Conservation (phyloP, 768 basidiomycete species). For the Podaxis carcinomalis region DNA sequence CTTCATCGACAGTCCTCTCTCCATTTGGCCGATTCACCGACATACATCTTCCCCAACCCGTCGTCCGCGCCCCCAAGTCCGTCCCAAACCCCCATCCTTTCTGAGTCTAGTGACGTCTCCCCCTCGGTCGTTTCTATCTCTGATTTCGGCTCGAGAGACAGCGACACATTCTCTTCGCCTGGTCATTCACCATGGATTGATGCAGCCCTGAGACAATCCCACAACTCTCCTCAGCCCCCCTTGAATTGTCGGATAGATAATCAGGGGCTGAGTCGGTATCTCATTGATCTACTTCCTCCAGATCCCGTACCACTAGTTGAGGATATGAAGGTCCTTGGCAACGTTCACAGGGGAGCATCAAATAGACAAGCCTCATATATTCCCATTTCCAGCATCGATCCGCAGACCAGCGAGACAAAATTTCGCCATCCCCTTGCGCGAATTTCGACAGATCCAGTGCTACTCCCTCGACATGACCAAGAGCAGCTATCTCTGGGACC, state of each 20-base stretch:
- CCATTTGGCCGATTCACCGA: constrained; percentile 3
- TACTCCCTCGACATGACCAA: background rate
- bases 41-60: constrained; percentile 19
- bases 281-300: background rate
- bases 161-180: background rate
- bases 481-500: background rate
- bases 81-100: constrained; percentile 12
- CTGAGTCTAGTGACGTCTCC: constrained; percentile 7
- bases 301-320: background rate
- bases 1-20: background rate
- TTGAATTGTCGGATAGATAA: background rate
- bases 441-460: background rate
- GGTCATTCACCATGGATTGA: background rate
- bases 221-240: background rate
- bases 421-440: background rate
- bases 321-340: background rate
- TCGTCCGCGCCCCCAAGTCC: constrained; percentile 18
- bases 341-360: background rate
- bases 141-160: constrained; percentile 4
- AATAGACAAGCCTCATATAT: background rate
- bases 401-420: background rate
- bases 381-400: background rate
- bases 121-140: constrained; percentile 10
- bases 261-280: background rate
- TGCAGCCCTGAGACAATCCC: background rate